Conservation (phyloP, 805 yeast species). For the Clavispora santaluciae region DNA sequence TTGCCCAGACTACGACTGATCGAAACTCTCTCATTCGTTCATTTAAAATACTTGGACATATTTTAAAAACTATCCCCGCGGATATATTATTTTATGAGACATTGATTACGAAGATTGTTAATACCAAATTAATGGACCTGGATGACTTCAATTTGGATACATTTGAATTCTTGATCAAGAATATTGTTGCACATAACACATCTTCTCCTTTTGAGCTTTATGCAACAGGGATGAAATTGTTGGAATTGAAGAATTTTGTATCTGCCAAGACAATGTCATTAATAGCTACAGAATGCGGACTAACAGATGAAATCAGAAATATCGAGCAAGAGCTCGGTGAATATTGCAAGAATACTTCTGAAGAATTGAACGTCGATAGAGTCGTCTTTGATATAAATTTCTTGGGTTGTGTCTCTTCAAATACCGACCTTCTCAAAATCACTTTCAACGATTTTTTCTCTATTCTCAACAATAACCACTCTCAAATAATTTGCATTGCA, state of each 20-base stretch:
- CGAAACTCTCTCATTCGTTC: constrained; percentile 8
- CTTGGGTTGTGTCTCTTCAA: constrained; percentile 45
- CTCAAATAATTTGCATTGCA: constrained; percentile 35
- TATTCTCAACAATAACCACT: constrained; percentile 26
- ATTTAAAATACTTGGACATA: constrained; percentile 9
- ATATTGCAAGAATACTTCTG: not conserved
- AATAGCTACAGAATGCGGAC: constrained; percentile 19
- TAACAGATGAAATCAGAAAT: constrained; percentile 17
- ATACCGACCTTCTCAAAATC: constrained; percentile 8
- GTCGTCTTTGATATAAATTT: constrained; percentile 37
- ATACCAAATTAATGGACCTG: constrained; percentile 14
- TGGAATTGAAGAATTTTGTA: constrained; percentile 18
- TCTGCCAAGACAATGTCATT: constrained; percentile 30
- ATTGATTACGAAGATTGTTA: constrained; percentile 12
- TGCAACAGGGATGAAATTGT: constrained; percentile 5
- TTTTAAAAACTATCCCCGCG: constrained; percentile 5
- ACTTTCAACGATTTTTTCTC: constrained; percentile 33
- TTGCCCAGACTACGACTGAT: constrained; percentile 8
- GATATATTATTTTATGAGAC: constrained; percentile 4
- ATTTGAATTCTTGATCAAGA: constrained; percentile 13
- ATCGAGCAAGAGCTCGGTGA: constrained; percentile 25
- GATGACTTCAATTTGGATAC: constrained; percentile 15
- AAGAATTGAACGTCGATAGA: constrained; percentile 4
- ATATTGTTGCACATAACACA: constrained; percentile 5
- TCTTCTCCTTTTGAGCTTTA: constrained; percentile 5